Base-by-base conservation (phyloP, 116 monocot species). In the Iris pallida region DNA sequence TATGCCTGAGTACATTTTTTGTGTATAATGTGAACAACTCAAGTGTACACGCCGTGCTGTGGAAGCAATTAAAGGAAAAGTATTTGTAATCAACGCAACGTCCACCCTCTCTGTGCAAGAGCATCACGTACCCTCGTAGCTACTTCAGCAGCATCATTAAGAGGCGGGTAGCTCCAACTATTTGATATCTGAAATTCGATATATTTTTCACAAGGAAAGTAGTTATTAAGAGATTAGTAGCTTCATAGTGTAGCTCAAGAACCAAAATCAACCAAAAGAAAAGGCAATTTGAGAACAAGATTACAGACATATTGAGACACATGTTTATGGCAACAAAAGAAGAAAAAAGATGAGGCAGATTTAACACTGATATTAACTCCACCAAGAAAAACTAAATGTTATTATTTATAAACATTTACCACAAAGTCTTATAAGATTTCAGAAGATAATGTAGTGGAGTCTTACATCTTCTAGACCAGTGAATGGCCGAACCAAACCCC, bases 131-230 rank as follows among this genome's bases (percentile, higher is more conserved):
- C 82, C 30, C 84, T 73, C 13, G 57, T 17, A 67, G 93, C 90
- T 16, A 73, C 99, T 42, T 86, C 88, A 13, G 68, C 75, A 14
- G 90, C 81, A 65, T 99, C 99, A 57, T 86, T 90, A 15, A 99
- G 86, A 10, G 93, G 99, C 59, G 99, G 99, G 68, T 99, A 99
- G 75, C 99, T 90, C 99, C 99, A 99, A 63, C 80, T 88, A 55
- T 90, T 81, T 10, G 99, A 90, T 20, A 99, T 81, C 99, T 99
- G 71, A 3, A 74, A 53, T 14, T 67, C 0, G 0, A 30, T 30
- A 30, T 30, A 30, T 30, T 30, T 30, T 30, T 30, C 30, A 30
- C 30, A 30, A 30, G n/a, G n/a, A n/a, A n/a, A n/a, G 30, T 30
- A 30, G 30, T 30, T 30, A 30, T 30, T 30, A 30, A 30, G 30